Conservation (phyloP, 2,329 filamentous ascomycete species). For the Exophiala sp. region DNA sequence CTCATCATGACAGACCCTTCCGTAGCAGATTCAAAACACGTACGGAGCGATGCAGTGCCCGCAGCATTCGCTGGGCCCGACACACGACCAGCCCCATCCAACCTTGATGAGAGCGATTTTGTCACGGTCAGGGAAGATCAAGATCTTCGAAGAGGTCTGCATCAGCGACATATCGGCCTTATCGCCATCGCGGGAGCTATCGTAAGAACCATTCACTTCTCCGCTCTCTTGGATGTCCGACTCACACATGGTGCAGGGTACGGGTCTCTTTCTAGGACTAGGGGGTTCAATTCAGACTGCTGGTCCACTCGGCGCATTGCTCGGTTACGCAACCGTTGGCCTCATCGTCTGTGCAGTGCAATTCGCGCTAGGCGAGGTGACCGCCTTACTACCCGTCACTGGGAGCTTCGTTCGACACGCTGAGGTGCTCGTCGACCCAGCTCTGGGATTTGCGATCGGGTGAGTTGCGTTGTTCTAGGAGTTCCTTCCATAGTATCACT, state of each 20-base stretch:
- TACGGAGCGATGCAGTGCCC: not conserved
- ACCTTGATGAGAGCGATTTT: slow-evolving; percentile 20
- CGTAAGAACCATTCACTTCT: slow-evolving; percentile 25
- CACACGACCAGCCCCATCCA: not conserved
- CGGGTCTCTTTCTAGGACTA: slow-evolving; percentile 52
- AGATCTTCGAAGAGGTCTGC: slow-evolving; percentile 43
- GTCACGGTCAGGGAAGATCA: slow-evolving; percentile 44
- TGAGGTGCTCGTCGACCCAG: slow-evolving; percentile 51
- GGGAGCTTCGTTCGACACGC: slow-evolving; percentile 51
- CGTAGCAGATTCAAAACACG: not conserved
- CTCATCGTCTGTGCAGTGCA: slow-evolving; percentile 50
- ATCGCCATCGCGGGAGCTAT: slow-evolving; percentile 47
- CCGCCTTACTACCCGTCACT: slow-evolving; percentile 50
- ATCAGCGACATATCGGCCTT: slow-evolving; percentile 45
- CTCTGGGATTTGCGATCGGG: slow-evolving; percentile 47
- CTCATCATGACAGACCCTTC: not conserved
- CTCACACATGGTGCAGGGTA: slow-evolving; percentile 31
- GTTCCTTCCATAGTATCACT: not conserved
- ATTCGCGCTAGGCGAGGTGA: slow-evolving; percentile 51
- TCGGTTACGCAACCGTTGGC: slow-evolving; percentile 51
- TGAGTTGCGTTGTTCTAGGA: slow-evolving; percentile 40
- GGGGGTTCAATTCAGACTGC: slow-evolving; percentile 49
- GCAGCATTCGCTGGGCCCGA: not conserved
- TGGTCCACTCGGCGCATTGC: slow-evolving; percentile 49
- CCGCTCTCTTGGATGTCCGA: not conserved